Evolutionary conservation across 192 early-diverging fungal species (phyloP).

Genomic region (Podila epicladia): DNA sequence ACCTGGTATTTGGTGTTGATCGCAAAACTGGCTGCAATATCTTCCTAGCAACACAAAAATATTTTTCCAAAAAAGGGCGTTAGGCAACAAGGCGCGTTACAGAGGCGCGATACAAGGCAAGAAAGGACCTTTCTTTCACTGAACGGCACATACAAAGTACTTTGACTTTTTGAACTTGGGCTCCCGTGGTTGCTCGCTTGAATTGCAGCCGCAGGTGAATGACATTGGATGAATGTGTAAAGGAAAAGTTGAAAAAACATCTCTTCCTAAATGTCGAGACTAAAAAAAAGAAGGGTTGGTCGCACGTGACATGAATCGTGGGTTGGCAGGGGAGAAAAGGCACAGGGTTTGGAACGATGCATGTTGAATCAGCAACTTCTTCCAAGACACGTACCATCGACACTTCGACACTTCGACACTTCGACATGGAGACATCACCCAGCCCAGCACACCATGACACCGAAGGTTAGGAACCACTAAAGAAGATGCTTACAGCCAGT

Average conservation of each 20-base stretch:
- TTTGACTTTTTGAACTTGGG: conserved; percentile 51
- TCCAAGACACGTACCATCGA: too few relatives aligned
- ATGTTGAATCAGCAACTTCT: too few relatives aligned
- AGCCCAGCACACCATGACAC: too few relatives aligned
- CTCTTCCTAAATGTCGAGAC: not conserved
- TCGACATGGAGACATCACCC: too few relatives aligned
- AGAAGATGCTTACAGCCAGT: too few relatives aligned
- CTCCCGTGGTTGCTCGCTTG: conserved; percentile 37
- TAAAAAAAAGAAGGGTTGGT: not conserved
- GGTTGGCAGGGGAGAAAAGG: not conserved
- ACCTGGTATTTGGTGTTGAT: conserved; percentile 48
- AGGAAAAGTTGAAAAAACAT: not conserved
- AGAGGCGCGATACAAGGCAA: not conserved
- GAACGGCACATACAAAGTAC: conserved; percentile 29
- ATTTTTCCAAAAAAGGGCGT: not conserved
- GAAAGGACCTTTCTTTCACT: not conserved
- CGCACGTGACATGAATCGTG: not conserved
- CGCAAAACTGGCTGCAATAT: conserved; percentile 45
- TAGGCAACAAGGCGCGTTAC: not conserved
- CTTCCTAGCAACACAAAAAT: conserved; percentile 16
- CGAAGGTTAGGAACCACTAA: too few relatives aligned
- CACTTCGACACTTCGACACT: too few relatives aligned
- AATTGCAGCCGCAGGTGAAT: conserved; percentile 47
- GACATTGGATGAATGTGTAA: conserved; percentile 21
- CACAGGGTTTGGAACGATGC: not conserved